Evolutionary conservation across 2,329 filamentous ascomycete genomes (phyloP), one percentile per base, ranked within the genome.

Genomic region (Parafenestella ontariensis): DNA sequence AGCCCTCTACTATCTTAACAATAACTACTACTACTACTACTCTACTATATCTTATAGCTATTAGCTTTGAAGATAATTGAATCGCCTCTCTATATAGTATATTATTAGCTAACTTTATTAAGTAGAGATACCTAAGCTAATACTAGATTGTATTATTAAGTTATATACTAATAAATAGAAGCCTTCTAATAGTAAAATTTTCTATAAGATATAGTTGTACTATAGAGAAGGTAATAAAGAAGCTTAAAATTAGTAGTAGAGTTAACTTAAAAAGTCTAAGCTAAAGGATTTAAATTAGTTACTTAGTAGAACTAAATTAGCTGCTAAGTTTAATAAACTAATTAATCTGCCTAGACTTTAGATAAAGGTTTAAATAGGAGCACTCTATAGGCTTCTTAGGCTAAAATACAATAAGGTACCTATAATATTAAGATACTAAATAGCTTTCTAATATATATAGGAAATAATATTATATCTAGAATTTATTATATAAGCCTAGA

Each of bases 181-280:
- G 36, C 58, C 53, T 40, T 49, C 49, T 24, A 59, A 69, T 45
- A 49, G 65, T 3, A 50, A 61, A 23, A 67, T 67, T 0, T 67
- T 67, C 21, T 51, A 56, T 9, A 69, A 60, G 31, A 69, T 67
- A n/a, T 33, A 49, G 5, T 17, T 59, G 3, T 66, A 69, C 51
- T 43, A 56, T 37, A 31, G 48, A 37, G 39, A 48, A 24, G 50
- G 59, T 7, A 46, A 69, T 13, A 1, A 37, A 20, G 41, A 49
- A 8, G 33, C 52, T 3, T 40, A 67, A 37, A 54, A 59, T 23
- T 34, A 37, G 46, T 66, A 43, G 65, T 66, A 46, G 65, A 49
- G 59, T 20, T 44, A 49, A 10, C 37, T 69, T 7, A 53, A 63
- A 13, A 58, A 62, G 5, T 58, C 56, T 13, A 67, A 66, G 29